Evolutionary conservation across 73 alveolate species (phyloP).

Genomic region (Symbiodinium natans): DNA sequence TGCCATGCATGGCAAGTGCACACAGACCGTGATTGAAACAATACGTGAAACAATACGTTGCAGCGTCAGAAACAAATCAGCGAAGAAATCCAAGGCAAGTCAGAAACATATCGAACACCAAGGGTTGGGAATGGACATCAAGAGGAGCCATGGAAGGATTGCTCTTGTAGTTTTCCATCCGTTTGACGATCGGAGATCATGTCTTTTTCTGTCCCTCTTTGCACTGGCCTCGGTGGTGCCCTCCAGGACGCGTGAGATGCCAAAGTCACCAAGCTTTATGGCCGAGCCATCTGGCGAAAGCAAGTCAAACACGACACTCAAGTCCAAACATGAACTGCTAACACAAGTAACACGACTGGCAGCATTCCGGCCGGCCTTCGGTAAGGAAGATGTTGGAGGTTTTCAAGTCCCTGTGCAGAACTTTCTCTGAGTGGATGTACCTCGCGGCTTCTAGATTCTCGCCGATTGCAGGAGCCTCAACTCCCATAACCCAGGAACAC

Average conservation of each 20-base stretch:
- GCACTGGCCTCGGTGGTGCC: slow-evolving; percentile 96
- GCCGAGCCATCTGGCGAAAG: slow-evolving; percentile 58
- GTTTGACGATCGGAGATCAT: too few species aligned
- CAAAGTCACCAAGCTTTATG: slow-evolving; percentile 98
- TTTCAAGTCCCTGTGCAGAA: slow-evolving; percentile 98
- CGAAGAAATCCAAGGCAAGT: too few species aligned
- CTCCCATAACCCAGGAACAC: too few species aligned
- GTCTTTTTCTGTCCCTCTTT: background rate
- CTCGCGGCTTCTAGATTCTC: background rate
- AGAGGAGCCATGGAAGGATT: too few species aligned
- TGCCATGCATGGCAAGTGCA: too few species aligned
- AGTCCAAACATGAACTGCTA: background rate
- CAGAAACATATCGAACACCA: too few species aligned
- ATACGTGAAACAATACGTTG: background rate
- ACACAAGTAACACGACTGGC: too few species aligned
- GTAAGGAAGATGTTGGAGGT: slow-evolving; percentile 98
- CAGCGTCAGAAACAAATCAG: background rate
- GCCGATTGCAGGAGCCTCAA: background rate
- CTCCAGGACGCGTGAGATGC: slow-evolving; percentile 98
- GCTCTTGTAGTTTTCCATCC: too few species aligned
- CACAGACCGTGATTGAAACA: too few species aligned
- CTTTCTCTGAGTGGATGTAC: slow-evolving; percentile 98
- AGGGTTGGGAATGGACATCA: too few species aligned
- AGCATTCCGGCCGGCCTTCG: slow-evolving; percentile 51
- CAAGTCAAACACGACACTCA: background rate